Conservation (phyloP, 2,329 filamentous ascomycete genomes). For the Alternaria sp. region DNA sequence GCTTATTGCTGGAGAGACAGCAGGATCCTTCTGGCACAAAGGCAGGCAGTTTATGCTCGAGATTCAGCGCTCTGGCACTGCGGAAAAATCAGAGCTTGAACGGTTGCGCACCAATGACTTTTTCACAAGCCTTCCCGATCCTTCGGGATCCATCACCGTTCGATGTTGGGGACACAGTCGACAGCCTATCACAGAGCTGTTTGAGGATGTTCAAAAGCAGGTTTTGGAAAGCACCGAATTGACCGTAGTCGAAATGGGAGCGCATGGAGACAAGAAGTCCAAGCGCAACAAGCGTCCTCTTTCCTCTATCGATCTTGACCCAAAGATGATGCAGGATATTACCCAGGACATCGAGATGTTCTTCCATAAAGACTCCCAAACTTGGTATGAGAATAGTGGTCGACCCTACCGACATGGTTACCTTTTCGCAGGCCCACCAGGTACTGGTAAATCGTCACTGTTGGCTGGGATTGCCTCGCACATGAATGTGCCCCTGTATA, state of each 20-base stretch:
- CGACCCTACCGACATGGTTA: slow-evolving; percentile 36
- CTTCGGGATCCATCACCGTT: background rate
- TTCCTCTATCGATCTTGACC: slow-evolving; percentile 11
- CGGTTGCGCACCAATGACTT: background rate
- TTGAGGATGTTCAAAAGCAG: slow-evolving; percentile 1
- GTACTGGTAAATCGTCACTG: slow-evolving; percentile 52
- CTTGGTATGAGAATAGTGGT: slow-evolving; percentile 11
- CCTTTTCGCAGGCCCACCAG: slow-evolving; percentile 44
- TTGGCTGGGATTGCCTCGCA: slow-evolving; percentile 47
- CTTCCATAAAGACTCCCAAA: slow-evolving; percentile 1
- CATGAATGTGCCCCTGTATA: slow-evolving; percentile 31
- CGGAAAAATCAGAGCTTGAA: background rate
- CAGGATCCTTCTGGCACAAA: slow-evolving; percentile 1
- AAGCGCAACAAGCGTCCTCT: slow-evolving; percentile 8
- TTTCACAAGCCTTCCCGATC: background rate
- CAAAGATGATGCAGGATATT: slow-evolving; percentile 3
- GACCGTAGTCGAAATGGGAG: background rate
- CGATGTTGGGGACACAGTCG: slow-evolving; percentile 11
- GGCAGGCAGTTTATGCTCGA: slow-evolving; percentile 2
- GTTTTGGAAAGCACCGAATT: background rate
- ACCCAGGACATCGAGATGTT: slow-evolving; percentile 1
- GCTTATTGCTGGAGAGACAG: background rate
- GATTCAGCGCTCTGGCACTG: background rate
- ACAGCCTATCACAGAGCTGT: background rate
- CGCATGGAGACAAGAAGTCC: background rate